A percentile compares a stretch with the other conserved stretches of the same genome.
These are phyloP conservation scores for Oryza rufipogon DNA, from an alignment of 176 grass and related monocot species.

Conservation along the genomic window DNA sequence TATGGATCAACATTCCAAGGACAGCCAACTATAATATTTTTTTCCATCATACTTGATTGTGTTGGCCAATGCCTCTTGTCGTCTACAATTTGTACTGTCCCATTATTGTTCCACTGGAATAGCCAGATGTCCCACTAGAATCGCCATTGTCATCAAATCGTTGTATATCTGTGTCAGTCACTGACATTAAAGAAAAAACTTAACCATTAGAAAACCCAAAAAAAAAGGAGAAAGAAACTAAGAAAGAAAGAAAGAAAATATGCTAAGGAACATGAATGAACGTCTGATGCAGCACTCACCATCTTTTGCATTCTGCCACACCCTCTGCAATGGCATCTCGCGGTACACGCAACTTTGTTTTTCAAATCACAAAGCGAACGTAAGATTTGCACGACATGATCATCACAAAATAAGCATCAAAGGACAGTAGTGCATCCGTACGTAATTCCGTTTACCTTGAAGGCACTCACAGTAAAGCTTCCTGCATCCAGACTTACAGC, in stretches of 20 bases:
- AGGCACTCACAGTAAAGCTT: conserved; percentile 43
- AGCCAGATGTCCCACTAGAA: not conserved
- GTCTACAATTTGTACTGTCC: not conserved
- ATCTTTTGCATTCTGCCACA: conserved; percentile 13
- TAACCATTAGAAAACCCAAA: not conserved
- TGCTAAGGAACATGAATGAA: not conserved
- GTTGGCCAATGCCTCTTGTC: not conserved
- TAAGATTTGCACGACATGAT: not conserved
- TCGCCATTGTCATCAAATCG: not conserved
- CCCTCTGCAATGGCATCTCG: conserved; percentile 23
- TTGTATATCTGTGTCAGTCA: not conserved
- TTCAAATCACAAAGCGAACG: conserved; percentile 17
- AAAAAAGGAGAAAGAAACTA: not conserved
- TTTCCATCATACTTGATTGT: not conserved
- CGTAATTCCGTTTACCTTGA: conserved; percentile 32
- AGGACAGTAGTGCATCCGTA: not conserved
- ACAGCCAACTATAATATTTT: not conserved
- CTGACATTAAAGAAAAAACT: not conserved
- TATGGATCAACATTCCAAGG: not conserved
- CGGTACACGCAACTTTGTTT: conserved; percentile 32
- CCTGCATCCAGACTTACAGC: not conserved
- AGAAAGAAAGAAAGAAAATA: not conserved
- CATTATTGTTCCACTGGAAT: not conserved
- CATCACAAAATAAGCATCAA: not conserved
- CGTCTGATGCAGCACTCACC: not conserved